These are phyloP conservation scores for Komagataella populi DNA, from an alignment of 805 yeast genomes.

Conservation along the genomic window DNA sequence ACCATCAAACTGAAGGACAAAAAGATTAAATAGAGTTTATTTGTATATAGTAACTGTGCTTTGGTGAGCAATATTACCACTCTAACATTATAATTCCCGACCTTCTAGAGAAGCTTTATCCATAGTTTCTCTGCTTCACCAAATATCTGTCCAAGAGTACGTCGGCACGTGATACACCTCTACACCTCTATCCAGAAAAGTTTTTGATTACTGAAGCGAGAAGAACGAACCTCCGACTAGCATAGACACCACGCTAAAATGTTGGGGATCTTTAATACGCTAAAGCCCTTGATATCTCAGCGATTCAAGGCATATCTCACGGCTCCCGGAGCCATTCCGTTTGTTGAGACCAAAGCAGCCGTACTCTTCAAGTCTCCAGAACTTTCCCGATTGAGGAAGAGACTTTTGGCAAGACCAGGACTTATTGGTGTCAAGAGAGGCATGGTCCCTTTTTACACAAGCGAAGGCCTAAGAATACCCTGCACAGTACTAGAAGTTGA, in stretches of 20 bases:
- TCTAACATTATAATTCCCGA: too few relatives aligned
- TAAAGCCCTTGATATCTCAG: neutral
- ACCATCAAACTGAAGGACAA: constrained; percentile 82
- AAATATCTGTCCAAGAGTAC: too few relatives aligned
- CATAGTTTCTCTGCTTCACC: too few relatives aligned
- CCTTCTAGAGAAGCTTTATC: neutral
- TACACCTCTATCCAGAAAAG: neutral
- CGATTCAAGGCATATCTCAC: constrained; percentile 26
- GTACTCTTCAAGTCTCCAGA: constrained; percentile 53
- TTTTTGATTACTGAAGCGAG: neutral
- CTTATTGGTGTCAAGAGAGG: constrained; percentile 75
- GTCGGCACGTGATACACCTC: neutral
- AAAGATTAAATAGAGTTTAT: constrained; percentile 61
- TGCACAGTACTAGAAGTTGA: constrained; percentile 84
- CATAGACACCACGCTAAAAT: neutral
- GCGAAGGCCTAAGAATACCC: constrained; percentile 54
- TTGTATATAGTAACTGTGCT: neutral
- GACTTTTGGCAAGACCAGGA: constrained; percentile 71
- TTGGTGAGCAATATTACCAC: neutral
- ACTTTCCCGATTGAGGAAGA: constrained; percentile 56
- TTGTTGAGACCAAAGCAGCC: constrained; percentile 30
- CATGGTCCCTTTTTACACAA: constrained; percentile 75
- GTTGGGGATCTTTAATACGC: neutral
- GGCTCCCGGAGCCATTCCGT: constrained; percentile 38
- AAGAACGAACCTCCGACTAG: neutral